Evolutionary conservation across 371 early-diverging fungal species (phyloP).

Genomic region (Mucor circinelloides): DNA sequence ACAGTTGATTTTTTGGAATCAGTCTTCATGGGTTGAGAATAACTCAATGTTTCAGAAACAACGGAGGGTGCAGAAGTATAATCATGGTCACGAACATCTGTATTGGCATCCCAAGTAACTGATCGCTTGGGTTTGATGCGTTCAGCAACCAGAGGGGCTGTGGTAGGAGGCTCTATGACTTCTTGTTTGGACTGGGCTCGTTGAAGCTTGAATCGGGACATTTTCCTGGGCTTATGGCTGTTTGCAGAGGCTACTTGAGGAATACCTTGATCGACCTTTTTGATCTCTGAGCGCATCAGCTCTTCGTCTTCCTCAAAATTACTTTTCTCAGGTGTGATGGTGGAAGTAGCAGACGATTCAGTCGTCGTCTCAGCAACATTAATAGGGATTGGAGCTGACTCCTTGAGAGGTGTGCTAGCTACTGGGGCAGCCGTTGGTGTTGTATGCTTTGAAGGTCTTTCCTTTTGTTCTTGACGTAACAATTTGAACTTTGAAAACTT

Average conservation of each 20-base stretch:
- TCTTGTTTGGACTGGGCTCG: slow-evolving; percentile 9
- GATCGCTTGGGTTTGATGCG: slow-evolving; percentile 19
- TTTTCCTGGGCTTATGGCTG: slow-evolving; percentile 17
- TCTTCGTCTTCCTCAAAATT: not conserved
- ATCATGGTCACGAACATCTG: slow-evolving; percentile 43
- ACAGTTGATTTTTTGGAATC: slow-evolving; percentile 4
- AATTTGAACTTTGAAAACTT: slow-evolving; percentile 26
- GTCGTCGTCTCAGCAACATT: not conserved
- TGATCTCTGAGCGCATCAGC: not conserved
- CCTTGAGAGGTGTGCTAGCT: not conserved
- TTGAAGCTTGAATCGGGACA: slow-evolving; percentile 34
- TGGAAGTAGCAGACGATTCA: too few relatives aligned
- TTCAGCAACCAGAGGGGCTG: not conserved
- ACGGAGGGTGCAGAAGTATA: slow-evolving; percentile 30
- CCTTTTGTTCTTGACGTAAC: slow-evolving; percentile 17
- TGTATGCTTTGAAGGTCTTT: not conserved
- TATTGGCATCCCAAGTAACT: slow-evolving; percentile 37
- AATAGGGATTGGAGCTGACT: not conserved
- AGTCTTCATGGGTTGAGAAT: slow-evolving; percentile 36
- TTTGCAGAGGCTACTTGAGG: not conserved
- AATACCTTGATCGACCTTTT: not conserved
- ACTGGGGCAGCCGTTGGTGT: not conserved
- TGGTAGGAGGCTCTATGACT: not conserved
- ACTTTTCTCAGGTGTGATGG: not conserved
- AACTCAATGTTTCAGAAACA: slow-evolving; percentile 18